Evolutionary conservation across 805 yeast species (phyloP), one percentile per base, ranked within the genome.

Genomic region (Dipodascus albidus): DNA sequence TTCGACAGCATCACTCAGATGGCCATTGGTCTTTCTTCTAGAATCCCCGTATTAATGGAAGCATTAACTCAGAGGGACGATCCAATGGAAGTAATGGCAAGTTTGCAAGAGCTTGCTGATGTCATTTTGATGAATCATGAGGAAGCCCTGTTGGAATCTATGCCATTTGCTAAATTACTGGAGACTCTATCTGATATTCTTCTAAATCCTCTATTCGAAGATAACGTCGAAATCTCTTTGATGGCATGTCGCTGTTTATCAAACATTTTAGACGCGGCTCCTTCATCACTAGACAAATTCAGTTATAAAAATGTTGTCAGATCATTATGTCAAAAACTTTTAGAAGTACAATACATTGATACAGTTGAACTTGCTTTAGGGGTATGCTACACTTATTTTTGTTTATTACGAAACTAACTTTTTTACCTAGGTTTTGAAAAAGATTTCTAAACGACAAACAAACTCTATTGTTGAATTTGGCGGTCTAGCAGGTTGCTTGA

Each of bases 321-420:
- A 48, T 80, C 79, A 0, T 71, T 93, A 23, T 79, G 84, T 58
- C 70, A 74, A 3, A 85, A 85, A 56, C 67, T 93, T 38, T 62
- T 78, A 54, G 95, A 87, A 57, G 83, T 91, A 17, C 80, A 82
- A 53, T 90, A 80, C 63, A 90, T 91, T 52, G 99, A 91, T 64
- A 72, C 91, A 52, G 95, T 96, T 0, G 99, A 91, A 64, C 96
- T 90, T 67, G 88, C 89, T 0, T 68, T 89, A 44, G 90, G 83
- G 62, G 81, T 90, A 0, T 69, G 62, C 48, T 20, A 2, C 20
- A 8, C 3, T 11, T 23, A 31, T 23, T 85, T 49, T 90, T 83
- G 62, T 73, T 79, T 65, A 79, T 20, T 11, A n/a, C 3, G 74
- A 74, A 27, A 70, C 76, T 21, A 78, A 83, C 1, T 64, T 68